Percentiles rank a stretch among this genome's conserved stretches.
phyloP scores from a whole-genome alignment of 805 yeast species.

The Tanozyma kutaoensis region DNA sequence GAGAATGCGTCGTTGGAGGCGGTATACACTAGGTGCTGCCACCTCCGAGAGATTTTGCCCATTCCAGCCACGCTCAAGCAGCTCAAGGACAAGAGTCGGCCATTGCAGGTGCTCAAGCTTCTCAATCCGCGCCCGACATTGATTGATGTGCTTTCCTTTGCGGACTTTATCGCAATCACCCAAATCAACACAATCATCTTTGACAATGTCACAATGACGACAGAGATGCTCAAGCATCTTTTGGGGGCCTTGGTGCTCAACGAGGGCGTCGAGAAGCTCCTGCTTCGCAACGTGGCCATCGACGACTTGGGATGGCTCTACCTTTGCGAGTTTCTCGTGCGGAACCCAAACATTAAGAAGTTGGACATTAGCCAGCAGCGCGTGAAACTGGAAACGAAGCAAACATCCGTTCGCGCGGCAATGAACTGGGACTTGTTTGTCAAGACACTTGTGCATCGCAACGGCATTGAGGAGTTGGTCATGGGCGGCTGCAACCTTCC shows the following conservation, averaged over 20 bases:
- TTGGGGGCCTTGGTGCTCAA: slow-evolving; percentile 32
- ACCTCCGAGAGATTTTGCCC: slow-evolving; percentile 33
- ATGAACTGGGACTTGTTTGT: slow-evolving; percentile 44
- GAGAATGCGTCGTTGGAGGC: slow-evolving; percentile 29
- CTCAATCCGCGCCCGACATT: slow-evolving; percentile 46
- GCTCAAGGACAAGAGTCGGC: slow-evolving; percentile 35
- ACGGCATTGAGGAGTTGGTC: slow-evolving; percentile 46
- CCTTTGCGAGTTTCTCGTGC: slow-evolving; percentile 33
- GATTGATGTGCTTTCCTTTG: slow-evolving; percentile 42
- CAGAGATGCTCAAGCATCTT: slow-evolving; percentile 38
- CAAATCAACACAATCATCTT: slow-evolving; percentile 43
- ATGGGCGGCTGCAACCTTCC: slow-evolving; percentile 41
- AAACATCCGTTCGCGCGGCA: slow-evolving; percentile 22
- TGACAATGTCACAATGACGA: slow-evolving; percentile 42
- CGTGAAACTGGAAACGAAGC: slow-evolving; percentile 31
- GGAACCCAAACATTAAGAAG: slow-evolving; percentile 30
- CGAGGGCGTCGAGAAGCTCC: slow-evolving; percentile 33
- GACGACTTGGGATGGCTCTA: slow-evolving; percentile 37
- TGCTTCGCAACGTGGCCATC: slow-evolving; percentile 42
- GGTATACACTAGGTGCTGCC: slow-evolving; percentile 37
- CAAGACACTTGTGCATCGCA: slow-evolving; percentile 25
- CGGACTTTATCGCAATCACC: slow-evolving; percentile 43
- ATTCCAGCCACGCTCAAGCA: slow-evolving; percentile 41
- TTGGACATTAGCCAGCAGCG: slow-evolving; percentile 46
- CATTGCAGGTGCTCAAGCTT: slow-evolving; percentile 40